Evolutionary conservation across 202 grass and related monocot species (phyloP), one percentile per base, ranked within the genome.

Genomic region (Dendrocalamus latiflorus): DNA sequence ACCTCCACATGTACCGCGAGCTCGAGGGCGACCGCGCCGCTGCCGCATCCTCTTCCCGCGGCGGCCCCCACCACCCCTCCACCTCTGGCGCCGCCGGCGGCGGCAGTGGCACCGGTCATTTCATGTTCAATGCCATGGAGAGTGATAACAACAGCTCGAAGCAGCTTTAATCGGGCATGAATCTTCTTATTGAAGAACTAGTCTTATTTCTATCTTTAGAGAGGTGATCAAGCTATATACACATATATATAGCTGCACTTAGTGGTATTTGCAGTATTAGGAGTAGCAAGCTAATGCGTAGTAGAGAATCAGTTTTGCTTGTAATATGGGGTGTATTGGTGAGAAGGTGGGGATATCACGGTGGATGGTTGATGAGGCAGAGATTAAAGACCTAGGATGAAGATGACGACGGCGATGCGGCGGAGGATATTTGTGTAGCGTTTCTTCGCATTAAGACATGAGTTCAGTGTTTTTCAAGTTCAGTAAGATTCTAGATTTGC

Each of bases 71-170:
- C 64, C 62, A 45, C 77, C 14, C 57, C 14, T 64, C 81, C 60
- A 5, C 20, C 77, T 60, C 75, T 2, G 66, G 7, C 26, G 36
- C 85, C 47, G 45, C 2, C 9, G 26, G 57, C 51, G 54, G 37
- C 54, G 21, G 68, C 60, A 43, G 34, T 67, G 55, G 33, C 37
- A 53, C 53, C 37, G 85, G 75, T 91, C 88, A 96, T 96, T 93
- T 96, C 88, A 93, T 96, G 93, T 96, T 93, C 81, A 88, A 84
- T 66, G 83, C 88, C 75, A 70, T 89, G 68, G 93, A 89, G 50
- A 69, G 68, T 41, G 82, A 79, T 58, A 84, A 86, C 77, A 91
- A 47, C 84, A 63, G 3, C 91, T 51, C 80, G 45, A 93, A 90
- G 80, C 88, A 89, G 63, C 85, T 91, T 26, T 89, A 85, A 72